A percentile compares a stretch with the other conserved stretches of the same genome.
Conservation (phyloP, 192 early-diverging fungal species). For the Kappamyces sp. region DNA sequence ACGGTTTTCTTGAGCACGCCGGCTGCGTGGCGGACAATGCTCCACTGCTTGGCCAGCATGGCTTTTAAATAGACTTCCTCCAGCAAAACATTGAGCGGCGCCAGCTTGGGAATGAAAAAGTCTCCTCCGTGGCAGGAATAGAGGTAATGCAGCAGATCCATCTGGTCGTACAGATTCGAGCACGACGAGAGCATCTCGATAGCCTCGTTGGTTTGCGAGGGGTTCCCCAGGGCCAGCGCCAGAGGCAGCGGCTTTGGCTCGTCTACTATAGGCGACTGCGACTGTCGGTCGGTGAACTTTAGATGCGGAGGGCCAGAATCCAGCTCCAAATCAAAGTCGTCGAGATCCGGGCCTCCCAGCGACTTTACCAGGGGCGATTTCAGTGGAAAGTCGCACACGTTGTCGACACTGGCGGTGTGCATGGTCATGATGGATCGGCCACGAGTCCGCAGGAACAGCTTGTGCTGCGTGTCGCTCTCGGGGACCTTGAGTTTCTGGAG, state of each 20-base stretch:
- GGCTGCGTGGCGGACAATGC: slow-evolving; percentile 74
- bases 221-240: slow-evolving; percentile 63
- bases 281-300: background rate
- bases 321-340: background rate
- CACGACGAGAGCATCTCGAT: slow-evolving; percentile 51
- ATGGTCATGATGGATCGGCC: slow-evolving; percentile 1
- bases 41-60: slow-evolving; percentile 65
- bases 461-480: background rate
- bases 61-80: slow-evolving; percentile 82
- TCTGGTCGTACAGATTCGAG: slow-evolving; percentile 75
- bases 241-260: slow-evolving; percentile 19
- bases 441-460: background rate
- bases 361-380: slow-evolving; percentile 13
- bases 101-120: slow-evolving; percentile 39
- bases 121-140: slow-evolving; percentile 59
- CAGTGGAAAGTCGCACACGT: background rate
- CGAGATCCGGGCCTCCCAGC: background rate
- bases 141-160: slow-evolving; percentile 74
- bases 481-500: slow-evolving; percentile 4
- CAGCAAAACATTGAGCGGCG: slow-evolving; percentile 53
- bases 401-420: background rate
- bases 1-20: slow-evolving; percentile 70
- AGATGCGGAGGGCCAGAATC: background rate
- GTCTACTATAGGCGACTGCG: background rate
- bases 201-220: slow-evolving; percentile 51